Evolutionary conservation across 441 rosid species (phyloP), one percentile per base, ranked within the genome.

Genomic region (Pelargonium hybrid): DNA sequence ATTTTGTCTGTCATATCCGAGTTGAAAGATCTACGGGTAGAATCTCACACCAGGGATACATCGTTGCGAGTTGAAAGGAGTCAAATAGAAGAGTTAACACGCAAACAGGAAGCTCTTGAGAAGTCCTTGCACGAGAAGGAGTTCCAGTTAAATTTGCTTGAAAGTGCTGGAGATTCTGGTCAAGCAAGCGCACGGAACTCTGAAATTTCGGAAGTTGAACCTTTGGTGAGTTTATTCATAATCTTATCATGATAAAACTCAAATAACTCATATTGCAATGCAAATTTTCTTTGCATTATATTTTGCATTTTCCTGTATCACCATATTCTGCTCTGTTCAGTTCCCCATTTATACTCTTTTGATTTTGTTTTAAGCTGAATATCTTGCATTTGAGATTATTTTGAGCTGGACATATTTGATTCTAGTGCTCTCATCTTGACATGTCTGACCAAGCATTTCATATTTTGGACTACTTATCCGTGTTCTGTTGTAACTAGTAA

Each of bases 191-290:
- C 76, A 69, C 56, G 78, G 66, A 75, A 80, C 26, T 82, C 97
- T 65, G 97, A 93, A 84, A 88, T 91, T 66, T 76, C 84, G 70
- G 90, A 96, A 87, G 87, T 89, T 66, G 93, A 91, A 84, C 97
- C 99, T 21, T 66, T 88, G 90, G 99, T 88, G 80, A 90, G 96
- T 79, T 70, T 56, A 45, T 70, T 39, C 50, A 21, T 45, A 10
- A 39, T 66, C 47, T 65, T 34, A 65, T 65, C 67, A n/a, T 31
- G 47, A 37, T 15, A 63, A 63, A 62, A 63, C 43, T 6, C 31
- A 63, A 47, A 14, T 29, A 31, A n/a, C 5, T 63, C 43, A 29
- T 47, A 47, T 29, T n/a, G 34, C n/a, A 63, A 6, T 29, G 66
- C 20, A 14, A 6, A 5, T 63, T 63, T 63, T 63, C 43, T 63